Base-by-base conservation (phyloP, 371 early-diverging fungal species). In the Rhizopus delemar region DNA sequence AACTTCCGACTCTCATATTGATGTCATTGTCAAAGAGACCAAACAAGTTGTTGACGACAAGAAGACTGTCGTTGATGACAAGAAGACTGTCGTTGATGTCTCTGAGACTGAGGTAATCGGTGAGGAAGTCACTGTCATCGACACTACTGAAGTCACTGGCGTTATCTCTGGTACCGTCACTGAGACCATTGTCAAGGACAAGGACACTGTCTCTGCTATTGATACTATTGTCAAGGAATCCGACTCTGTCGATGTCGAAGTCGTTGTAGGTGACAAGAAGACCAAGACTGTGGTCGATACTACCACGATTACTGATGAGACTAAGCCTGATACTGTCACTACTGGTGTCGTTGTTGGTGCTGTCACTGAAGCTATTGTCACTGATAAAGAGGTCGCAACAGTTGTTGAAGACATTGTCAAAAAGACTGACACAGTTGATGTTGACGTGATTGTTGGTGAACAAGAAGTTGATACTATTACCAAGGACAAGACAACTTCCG, bases 231-330 rank as follows among this genome's bases (percentile, higher is more conserved):
- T 32, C 4, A 46, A 46, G 35, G 12, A 52, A 52, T 52, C 50
- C 33, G 50, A 38, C 31, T 52, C 39, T 52, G 39, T 56, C 35
- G 46, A 34, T 34, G 22, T 46, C 15, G 28, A 9, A 22, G 46
- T 46, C n/a, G 4, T 46, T 46, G 46, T 46, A 16, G 46, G 46
- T 16, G 46, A 46, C 8, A 46, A 46, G 46, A 46, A 46, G 46
- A n/a, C 46, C 22, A 46, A 5, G n/a, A 22, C 15, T 9, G 4
- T 28, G 0, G 46, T 46, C 13, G 16, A 46, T 0, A 32, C 33
- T 33, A 16, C 9, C 4, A 8, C 45, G 8, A 12, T 54, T 34
- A 48, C 28, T 36, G 28, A 36, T 43, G 1, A 0, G 0, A 11
- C 50, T 33, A 29, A 33, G 12, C 7, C 33, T 16, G 38, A 51